Conservation (phyloP, 2,329 filamentous ascomycete genomes). For the Penicillium fuscoglaucum region DNA sequence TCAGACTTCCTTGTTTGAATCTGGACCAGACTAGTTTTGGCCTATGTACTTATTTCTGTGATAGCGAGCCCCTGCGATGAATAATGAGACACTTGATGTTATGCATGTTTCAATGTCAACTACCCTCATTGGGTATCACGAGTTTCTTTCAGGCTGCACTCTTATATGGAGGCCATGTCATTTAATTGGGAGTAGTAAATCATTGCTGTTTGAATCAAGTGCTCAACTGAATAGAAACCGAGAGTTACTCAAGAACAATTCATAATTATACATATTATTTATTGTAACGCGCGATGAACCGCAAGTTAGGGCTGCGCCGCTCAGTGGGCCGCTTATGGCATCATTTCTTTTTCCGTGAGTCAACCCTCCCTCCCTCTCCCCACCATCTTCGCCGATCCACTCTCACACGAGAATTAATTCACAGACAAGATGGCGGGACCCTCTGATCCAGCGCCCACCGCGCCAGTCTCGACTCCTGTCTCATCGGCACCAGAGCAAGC, state of each 20-base stretch:
- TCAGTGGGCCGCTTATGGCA: constrained; percentile 36
- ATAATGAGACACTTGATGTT: constrained; percentile 25
- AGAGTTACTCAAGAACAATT: neutral
- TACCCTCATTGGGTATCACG: constrained; percentile 3
- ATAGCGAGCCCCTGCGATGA: constrained; percentile 25
- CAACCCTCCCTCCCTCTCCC: constrained; percentile 28
- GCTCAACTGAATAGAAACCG: neutral
- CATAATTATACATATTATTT: neutral
- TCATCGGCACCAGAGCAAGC: constrained; percentile 18
- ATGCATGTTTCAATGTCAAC: constrained; percentile 18
- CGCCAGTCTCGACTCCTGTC: constrained; percentile 17
- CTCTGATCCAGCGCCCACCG: constrained; percentile 22
- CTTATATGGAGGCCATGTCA: neutral
- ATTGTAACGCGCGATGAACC: neutral
- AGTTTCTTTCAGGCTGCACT: constrained; percentile 5
- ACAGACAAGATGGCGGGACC: constrained; percentile 31
- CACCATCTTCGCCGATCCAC: constrained; percentile 30
- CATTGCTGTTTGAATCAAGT: neutral
- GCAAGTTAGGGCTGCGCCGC: constrained; percentile 29
- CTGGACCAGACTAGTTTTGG: constrained; percentile 6
- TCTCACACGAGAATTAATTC: constrained; percentile 23
- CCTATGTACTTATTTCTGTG: constrained; percentile 15
- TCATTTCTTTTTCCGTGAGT: constrained; percentile 37
- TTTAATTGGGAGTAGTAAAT: neutral
- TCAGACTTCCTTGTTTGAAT: constrained; percentile 14